phyloP scores from a whole-genome alignment of 441 rosid genomes.

The Corymbia citriodora region DNA sequence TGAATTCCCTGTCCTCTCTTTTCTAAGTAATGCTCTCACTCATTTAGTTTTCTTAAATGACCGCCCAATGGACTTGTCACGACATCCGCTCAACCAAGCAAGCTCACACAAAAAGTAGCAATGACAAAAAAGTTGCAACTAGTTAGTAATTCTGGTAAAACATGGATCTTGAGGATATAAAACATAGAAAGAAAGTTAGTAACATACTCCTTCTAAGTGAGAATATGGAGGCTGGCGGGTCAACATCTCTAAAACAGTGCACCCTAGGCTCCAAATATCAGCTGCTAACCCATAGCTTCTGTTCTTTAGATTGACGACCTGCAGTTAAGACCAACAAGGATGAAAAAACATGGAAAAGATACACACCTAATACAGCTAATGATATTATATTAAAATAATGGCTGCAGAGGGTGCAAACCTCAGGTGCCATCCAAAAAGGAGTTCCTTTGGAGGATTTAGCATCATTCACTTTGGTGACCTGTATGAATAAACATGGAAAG shows the following conservation, averaged over 20 bases:
- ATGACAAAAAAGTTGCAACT: neutral
- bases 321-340: neutral
- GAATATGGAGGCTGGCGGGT: constrained; percentile 10
- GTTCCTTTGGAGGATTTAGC: constrained; percentile 8
- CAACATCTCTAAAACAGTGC: constrained; percentile 19
- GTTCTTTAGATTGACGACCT: constrained; percentile 6
- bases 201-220: constrained; percentile 5
- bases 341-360: neutral
- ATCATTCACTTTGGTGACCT: constrained; percentile 5
- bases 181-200: neutral
- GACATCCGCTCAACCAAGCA: neutral
- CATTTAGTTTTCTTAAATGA: neutral
- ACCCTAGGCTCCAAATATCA: constrained; percentile 20
- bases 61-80: neutral
- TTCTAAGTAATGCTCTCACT: neutral
- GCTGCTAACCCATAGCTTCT: constrained; percentile 7
- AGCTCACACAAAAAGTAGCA: neutral
- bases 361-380: neutral
- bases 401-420: neutral
- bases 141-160: neutral
- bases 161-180: neutral
- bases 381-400: neutral
- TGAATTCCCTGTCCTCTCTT: neutral
- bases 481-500: neutral
- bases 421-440: constrained; percentile 11